A percentile compares a stretch with the other conserved stretches of the same genome.
phyloP scores from a whole-genome alignment of 2,329 filamentous ascomycete species.

The Capronia coronata region DNA sequence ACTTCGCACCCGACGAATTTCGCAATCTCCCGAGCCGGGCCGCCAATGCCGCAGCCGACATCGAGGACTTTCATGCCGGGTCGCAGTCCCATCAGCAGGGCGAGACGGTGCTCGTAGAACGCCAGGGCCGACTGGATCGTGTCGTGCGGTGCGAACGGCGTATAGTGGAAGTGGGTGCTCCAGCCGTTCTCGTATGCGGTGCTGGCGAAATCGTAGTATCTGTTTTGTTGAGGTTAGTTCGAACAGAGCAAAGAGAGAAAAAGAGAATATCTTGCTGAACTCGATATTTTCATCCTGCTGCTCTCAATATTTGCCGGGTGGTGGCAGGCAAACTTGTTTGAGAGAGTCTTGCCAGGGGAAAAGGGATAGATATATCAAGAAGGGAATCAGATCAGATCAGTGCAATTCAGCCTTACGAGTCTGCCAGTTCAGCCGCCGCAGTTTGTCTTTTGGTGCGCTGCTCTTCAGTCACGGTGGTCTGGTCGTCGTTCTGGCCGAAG shows the following conservation, averaged over 20 bases:
- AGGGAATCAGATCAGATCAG: no score
- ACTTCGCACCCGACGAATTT: conserved; percentile 29
- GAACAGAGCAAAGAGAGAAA: no score
- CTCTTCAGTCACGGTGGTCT: conserved; percentile 7
- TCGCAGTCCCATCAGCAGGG: conserved; percentile 25
- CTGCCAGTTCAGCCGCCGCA: conserved; percentile 7
- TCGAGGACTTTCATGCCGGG: conserved; percentile 31
- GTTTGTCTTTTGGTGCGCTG: conserved; percentile 8
- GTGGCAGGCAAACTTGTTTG: no score
- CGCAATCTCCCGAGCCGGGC: conserved; percentile 31
- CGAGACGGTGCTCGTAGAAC: conserved; percentile 31
- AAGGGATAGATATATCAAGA: no score
- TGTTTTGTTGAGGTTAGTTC: background rate
- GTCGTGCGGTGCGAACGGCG: conserved; percentile 26
- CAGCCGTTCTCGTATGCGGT: conserved; percentile 26
- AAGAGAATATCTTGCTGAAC: no score
- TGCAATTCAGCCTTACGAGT: conserved; percentile 13
- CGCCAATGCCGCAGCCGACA: conserved; percentile 33
- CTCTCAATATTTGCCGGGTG: no score
- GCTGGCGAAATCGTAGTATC: conserved; percentile 28
- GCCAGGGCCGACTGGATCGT: conserved; percentile 22
- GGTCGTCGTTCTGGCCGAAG: conserved; percentile 8
- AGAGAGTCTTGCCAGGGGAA: no score
- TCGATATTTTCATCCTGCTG: no score
- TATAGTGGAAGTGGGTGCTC: conserved; percentile 28